Base-by-base conservation (phyloP, 257 asterid genomes). In the Nicotiana tomentosiformis region DNA sequence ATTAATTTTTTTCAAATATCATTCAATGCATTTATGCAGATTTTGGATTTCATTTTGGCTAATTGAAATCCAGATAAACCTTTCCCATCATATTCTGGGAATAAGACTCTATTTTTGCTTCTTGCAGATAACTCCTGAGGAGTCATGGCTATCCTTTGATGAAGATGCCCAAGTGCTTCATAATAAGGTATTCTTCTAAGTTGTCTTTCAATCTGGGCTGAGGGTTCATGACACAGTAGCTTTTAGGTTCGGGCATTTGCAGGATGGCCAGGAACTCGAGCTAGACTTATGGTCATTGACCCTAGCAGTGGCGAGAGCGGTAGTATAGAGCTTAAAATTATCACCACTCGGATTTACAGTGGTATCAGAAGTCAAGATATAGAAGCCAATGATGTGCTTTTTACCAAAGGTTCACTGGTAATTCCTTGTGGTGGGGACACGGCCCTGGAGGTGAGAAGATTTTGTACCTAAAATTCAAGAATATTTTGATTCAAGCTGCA, bases 241-340 rank as follows among this genome's bases (percentile, higher is more conserved):
- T 90, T 91, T 86, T 89, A 96, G 99, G 99, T 96, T 78, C 94
- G 98, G 85, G 99, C 99, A 80, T 91, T 96, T 91, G 93, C 99
- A 90, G 98, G 99, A 55, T 96, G 98, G 99, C 99, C 99, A 0
- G 98, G 99, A 85, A 93, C 99, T 60, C 93, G 98, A 81, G 94
- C 97, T 83, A 94, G 87, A 89, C 89, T 93, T 20, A 77, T 78
- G 61, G 88, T 89, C 37, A 51, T 89, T 82, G 92, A 90, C 81
- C 87, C 92, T 9, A 70, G 82, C 79, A 90, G 74, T 58, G 91
- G 88, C 51, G 82, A 85, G 83, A 80, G 65, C 61, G 89, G 84
- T 68, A 85, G 85, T 69, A 62, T 88, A 58, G 98, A 96, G 85
- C 89, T 94, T 32, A 96, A 96, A 86, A 86, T 96, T 87, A 91